Evolutionary conservation across 1,139 yeast genomes (phyloP), one percentile per base, ranked within the genome.

Genomic region (Diutina mesorugosa): DNA sequence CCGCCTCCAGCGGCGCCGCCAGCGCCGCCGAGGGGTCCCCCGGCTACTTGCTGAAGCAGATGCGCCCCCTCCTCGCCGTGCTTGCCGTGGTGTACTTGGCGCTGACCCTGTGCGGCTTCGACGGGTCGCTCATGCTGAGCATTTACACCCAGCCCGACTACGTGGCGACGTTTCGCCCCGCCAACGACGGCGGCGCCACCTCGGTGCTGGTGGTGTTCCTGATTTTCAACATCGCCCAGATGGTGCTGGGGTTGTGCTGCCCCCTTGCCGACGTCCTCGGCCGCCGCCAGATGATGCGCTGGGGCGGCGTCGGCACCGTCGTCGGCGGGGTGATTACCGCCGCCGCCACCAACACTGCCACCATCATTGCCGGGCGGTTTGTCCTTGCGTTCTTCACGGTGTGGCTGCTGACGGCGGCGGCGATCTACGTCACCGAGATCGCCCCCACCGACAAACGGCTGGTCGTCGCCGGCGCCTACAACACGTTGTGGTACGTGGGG

Each of bases 51-150:
- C 8, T 14, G 30, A 18, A 26, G 30, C n/a, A 6, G 14, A 48
- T 59, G 59, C 21, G 58, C 16, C 60, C 59, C 6, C 55, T 60
- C n/a, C 51, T 56, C 57, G 59, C 41, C 28, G 58, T 56, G 5
- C 45, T 61, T 61, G 16, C 62, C 60, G 4, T 61, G 56, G 56
- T 59, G 56, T 56, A 62, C 60, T 47, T 60, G 6, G 57, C 59
- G 55, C 58, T 64, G 12, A 61, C 65, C 18, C 61, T 61, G 18
- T 61, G 61, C 55, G 68, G 68, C 9, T 65, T 59, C 55, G 68
- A 65, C 58, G 67, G 67, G 29, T 61, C 64, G 4, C 58, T 65
- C 21, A 58, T 58, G 58, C 51, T 55, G 30, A 63, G 64, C 35
- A 59, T 64, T 29, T 62, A 64, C 54, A 61, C 67, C 30, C 58